phyloP scores from a whole-genome alignment of 208 protist genomes.

The Entamoeba invadens region DNA sequence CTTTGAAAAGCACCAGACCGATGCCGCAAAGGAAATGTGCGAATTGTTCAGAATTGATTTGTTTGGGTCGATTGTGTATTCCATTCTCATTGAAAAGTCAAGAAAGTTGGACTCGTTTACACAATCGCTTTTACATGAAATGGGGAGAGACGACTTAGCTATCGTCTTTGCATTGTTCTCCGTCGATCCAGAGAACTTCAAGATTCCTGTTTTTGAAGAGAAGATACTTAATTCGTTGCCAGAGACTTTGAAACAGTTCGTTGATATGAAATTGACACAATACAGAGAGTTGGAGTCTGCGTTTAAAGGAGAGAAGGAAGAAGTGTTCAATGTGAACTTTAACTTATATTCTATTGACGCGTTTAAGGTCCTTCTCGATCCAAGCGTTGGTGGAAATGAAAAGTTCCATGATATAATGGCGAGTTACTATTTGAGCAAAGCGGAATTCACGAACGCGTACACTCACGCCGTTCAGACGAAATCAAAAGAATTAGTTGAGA shows the following conservation, averaged over 20 bases:
- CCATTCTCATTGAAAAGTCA: background rate
- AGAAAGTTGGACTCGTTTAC: background rate
- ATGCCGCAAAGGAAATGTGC: background rate
- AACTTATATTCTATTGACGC: background rate
- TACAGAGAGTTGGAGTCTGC: background rate
- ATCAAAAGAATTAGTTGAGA: background rate
- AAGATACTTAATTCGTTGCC: background rate
- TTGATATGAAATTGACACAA: background rate
- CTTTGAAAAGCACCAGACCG: background rate
- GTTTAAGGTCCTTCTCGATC: background rate
- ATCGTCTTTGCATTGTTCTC: background rate
- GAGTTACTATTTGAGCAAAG: background rate
- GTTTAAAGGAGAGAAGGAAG: background rate
- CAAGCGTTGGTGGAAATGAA: background rate
- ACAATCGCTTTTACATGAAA: background rate
- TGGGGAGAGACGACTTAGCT: background rate
- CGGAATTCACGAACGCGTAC: background rate
- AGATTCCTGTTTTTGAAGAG: background rate
- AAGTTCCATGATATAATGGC: background rate
- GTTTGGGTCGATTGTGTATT: background rate
- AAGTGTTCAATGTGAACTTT: background rate
- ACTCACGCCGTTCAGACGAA: background rate
- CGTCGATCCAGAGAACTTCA: background rate
- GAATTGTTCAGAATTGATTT: background rate
- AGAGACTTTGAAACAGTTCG: background rate